Base-by-base conservation (phyloP, 2,329 filamentous ascomycete genomes). In the Shiraia sp. region DNA sequence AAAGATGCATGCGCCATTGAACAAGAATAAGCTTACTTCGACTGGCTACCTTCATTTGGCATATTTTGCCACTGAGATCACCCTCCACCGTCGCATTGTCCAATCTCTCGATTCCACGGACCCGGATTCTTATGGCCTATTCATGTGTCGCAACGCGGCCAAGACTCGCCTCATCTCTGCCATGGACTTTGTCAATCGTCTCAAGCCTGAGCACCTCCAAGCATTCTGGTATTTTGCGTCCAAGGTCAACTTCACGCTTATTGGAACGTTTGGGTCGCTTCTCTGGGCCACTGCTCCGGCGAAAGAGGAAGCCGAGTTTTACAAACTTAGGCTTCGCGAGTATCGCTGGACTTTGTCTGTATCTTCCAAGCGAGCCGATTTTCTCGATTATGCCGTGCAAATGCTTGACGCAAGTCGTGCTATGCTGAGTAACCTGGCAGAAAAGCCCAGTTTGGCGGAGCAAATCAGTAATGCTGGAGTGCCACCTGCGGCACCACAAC, bases 161-260 rank as follows among this genome's bases (percentile, higher is more conserved):
- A 96, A 96, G 69, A 95, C 92, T 0, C 86, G 92, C 5, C 79
- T 97, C 24, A 96, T 96, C 63, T 95, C 88, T 15, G 90, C 91
- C 51, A 95, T 97, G 88, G 92, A 97, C 67, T 96, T 96, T 70
- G 90, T 96, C 58, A 96, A 96, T 71, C 86, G 92, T 0, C 80
- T 97, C 23, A 90, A 87, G 31, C 89, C 90, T 0, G 82, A 85
- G 25, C 91, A 97, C 59, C 79, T 96, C 22, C 83, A 86, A n/a
- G 82, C 89, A 0, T 96, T 96, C 72, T 97, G 92, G 92, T 91
- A 88, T 65, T 92, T 91, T 63, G 85, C 88, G 2, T 89, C 86
- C 28, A 88, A 90, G 60, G 88, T 87, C 26, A 96, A 96, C 70
- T 96, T 97, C 71, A 91, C 92, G 0, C 78, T 97, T 9, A 96